A percentile compares a stretch with the other conserved stretches of the same genome.
Conservation (phyloP, 169 alveolate genomes). For the Cryptosporidium viatorum region DNA sequence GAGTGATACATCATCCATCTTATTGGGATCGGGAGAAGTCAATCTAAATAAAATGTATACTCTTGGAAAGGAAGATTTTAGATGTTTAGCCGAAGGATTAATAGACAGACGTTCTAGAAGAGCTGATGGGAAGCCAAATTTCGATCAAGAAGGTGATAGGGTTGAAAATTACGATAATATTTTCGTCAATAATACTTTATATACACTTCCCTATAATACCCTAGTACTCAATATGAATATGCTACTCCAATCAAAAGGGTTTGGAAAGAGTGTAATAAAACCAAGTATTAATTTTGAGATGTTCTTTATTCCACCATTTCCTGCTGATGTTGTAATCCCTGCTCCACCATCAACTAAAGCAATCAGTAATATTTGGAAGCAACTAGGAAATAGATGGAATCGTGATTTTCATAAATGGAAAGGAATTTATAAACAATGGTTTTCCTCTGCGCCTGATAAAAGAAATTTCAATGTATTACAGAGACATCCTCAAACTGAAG, state of each 20-base stretch:
- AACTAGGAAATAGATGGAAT: conserved; percentile 82
- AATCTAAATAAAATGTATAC: conserved; percentile 79
- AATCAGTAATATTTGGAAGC: conserved; percentile 77
- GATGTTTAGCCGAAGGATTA: conserved; percentile 80
- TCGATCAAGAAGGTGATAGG: conserved; percentile 78
- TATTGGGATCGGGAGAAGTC: conserved; percentile 85
- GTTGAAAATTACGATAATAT: conserved; percentile 38
- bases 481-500: conserved; percentile 67
- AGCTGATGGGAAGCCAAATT: conserved; percentile 77
- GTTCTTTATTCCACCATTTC: conserved; percentile 80
- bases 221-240: conserved; percentile 76
- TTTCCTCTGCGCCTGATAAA: conserved; percentile 81
- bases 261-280: conserved; percentile 69
- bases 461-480: conserved; percentile 58
- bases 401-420: conserved; percentile 84
- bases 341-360: conserved; percentile 76
- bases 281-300: conserved; percentile 77
- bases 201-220: conserved; percentile 75
- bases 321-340: conserved; percentile 78
- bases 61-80: conserved; percentile 78
- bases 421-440: conserved; percentile 83
- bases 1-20: conserved; percentile 83
- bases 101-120: conserved; percentile 28
- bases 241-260: conserved; percentile 71
- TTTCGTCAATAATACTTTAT: conserved; percentile 76